These are phyloP conservation scores for Barnettozyma salicaria DNA, from an alignment of 805 yeast species.

Conservation along the genomic window DNA sequence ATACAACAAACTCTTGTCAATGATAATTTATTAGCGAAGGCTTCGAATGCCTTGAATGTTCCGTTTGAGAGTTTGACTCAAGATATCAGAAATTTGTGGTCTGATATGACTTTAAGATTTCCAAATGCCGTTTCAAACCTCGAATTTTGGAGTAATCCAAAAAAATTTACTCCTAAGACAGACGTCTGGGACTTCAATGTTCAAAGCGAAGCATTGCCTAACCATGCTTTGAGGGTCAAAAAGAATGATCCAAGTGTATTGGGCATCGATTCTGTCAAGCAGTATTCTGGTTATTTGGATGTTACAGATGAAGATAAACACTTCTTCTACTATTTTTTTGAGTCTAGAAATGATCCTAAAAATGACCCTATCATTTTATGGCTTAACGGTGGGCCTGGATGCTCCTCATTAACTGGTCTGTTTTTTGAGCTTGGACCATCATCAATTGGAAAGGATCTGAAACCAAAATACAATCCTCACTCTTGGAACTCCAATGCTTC, in stretches of 20 bases:
- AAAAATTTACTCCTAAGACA: constrained; percentile 29
- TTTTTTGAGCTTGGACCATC: constrained; percentile 87
- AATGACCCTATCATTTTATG: constrained; percentile 82
- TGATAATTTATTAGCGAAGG: constrained; percentile 38
- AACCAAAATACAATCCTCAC: constrained; percentile 64
- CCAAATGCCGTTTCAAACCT: constrained; percentile 50
- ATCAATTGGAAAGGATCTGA: constrained; percentile 51
- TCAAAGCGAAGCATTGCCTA: constrained; percentile 33
- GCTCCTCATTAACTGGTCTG: constrained; percentile 82
- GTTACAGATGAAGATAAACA: constrained; percentile 81
- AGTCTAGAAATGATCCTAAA: constrained; percentile 81
- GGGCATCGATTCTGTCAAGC: constrained; percentile 77
- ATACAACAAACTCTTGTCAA: constrained; percentile 29
- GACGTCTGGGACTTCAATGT: constrained; percentile 37
- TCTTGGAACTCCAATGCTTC: constrained; percentile 85
- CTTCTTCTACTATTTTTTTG: constrained; percentile 80
- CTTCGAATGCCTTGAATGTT: constrained; percentile 45
- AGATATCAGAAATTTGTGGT: constrained; percentile 50
- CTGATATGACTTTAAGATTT: constrained; percentile 54
- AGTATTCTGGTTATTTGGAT: constrained; percentile 82
- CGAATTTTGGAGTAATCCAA: constrained; percentile 46
- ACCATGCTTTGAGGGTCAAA: constrained; percentile 57
- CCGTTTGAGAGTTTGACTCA: constrained; percentile 43
- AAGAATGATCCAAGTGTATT: constrained; percentile 52
- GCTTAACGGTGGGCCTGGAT: constrained; percentile 96